A percentile compares a stretch with the other conserved stretches of the same genome.
Evolutionary conservation across 352 stramenopile genomes (phyloP).

Genomic region (Peronospora tabacina): DNA sequence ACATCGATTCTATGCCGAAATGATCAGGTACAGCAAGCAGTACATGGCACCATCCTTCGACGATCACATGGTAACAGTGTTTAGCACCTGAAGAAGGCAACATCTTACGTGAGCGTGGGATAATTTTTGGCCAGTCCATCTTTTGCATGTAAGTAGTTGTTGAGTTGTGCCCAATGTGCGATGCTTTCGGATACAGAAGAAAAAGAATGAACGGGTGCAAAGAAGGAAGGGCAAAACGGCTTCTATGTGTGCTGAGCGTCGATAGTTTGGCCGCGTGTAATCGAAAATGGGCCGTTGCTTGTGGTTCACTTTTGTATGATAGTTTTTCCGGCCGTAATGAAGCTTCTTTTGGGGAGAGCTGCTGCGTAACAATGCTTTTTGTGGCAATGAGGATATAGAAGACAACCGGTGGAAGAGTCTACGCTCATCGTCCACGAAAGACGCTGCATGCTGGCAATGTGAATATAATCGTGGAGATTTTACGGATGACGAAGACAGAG

Average conservation of each 20-base stretch:
- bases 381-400: slow-evolving; percentile 24
- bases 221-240: slow-evolving; percentile 11
- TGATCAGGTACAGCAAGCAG: slow-evolving; percentile 18
- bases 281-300: slow-evolving; percentile 27
- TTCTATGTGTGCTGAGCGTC: slow-evolving; percentile 14
- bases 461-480: slow-evolving; percentile 8
- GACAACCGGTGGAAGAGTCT: slow-evolving; percentile 23
- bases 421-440: slow-evolving; percentile 25
- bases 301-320: slow-evolving; percentile 53
- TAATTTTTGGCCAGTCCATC: slow-evolving; percentile 61
- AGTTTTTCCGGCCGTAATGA: slow-evolving; percentile 71
- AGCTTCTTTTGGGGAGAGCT: slow-evolving; percentile 40
- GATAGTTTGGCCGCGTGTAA: slow-evolving; percentile 3
- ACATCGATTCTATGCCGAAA: slow-evolving; percentile 70
- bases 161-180: slow-evolving; percentile 15
- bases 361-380: slow-evolving; percentile 26
- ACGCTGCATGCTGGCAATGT: slow-evolving; percentile 21
- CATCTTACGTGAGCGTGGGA: slow-evolving; percentile 51
- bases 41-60: slow-evolving; percentile 17
- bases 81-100: slow-evolving; percentile 31
- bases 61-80: slow-evolving; percentile 15
- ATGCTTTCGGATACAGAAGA: slow-evolving; percentile 27
- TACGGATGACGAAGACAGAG: slow-evolving; percentile 5
- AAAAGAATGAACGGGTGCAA: slow-evolving; percentile 24
- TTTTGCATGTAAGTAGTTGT: slow-evolving; percentile 40